Base-by-base conservation (phyloP, 169 alveolate genomes). In the Babesia gibsoni region DNA sequence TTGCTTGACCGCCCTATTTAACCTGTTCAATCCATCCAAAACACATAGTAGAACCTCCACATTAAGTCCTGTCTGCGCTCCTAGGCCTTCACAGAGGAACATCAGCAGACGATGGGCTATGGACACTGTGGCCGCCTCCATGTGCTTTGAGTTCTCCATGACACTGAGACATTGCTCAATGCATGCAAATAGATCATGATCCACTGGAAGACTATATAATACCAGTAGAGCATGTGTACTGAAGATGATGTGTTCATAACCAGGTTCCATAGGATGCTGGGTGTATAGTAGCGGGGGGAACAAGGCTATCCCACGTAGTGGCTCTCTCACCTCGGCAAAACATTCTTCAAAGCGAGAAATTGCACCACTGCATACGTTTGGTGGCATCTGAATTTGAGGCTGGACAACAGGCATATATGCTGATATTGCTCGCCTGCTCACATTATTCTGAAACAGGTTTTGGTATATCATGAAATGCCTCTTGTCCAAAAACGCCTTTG, bases 281-380 rank as follows among this genome's bases (percentile, higher is more conserved):
- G 67, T 50, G 45, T 77, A 77, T 50, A 73, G 49, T 27, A 69
- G 67, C 5, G 91, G 91, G 43, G 91, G 91, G 73, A 82, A 85
- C 63, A 85, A 56, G 16, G 91, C 87, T 4, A 85, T 59, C 29
- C 75, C 90, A 23, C 91, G 56, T 45, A 85, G 64, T n/a, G 89
- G 89, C 64, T 83, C 91, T 37, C 89, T 67, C n/a, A 85, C 80
- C 30, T 85, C 91, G 5, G 77, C 67, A 7, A 85, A 68, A 23
- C 83, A 81, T 52, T 83, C 91, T 29, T 85, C 91, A 27, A 82
- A 61, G 25, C 80, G 46, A 27, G 78, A 42, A 89, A 85, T 37
- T 14, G 75, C 81, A n/a, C 70, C 41, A 48, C 64, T 61, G 32
- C 59, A 61, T 9, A 32, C 49, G 22, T 16, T 18, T 50, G n/a